A percentile compares a stretch with the other conserved stretches of the same genome.
Evolutionary conservation across 805 yeast genomes (phyloP).

Genomic region (Hanseniaspora mollemarum): DNA sequence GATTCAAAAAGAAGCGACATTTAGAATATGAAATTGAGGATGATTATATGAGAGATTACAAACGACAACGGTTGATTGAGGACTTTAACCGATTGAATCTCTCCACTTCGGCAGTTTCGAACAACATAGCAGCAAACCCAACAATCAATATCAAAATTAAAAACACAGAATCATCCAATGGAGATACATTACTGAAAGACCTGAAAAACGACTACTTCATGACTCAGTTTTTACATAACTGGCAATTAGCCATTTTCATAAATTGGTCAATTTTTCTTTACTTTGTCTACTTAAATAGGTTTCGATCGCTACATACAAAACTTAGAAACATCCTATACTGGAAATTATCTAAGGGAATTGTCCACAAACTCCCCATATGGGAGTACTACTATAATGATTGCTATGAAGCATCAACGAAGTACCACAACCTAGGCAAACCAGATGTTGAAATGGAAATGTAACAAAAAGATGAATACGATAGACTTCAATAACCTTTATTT

Average conservation of each 20-base stretch:
- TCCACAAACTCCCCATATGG: neutral
- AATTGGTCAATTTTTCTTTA: constrained; percentile 5
- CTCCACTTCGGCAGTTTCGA: neutral
- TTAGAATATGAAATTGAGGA: neutral
- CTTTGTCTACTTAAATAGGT: neutral
- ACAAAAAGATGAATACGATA: constrained; percentile 9
- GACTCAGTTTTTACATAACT: neutral
- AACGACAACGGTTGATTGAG: neutral
- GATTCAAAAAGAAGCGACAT: constrained; percentile 5
- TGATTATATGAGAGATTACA: neutral
- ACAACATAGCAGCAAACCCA: neutral
- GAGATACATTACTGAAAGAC: neutral
- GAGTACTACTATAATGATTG: constrained; percentile 4
- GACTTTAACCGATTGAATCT: neutral
- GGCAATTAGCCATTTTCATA: neutral
- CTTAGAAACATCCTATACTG: neutral
- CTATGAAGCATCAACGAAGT: neutral
- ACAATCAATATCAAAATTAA: neutral
- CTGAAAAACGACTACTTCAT: neutral
- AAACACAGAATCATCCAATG: neutral
- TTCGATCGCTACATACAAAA: neutral
- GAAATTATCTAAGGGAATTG: neutral
- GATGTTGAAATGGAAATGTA: constrained; percentile 15
- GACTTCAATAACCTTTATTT: too few species aligned
- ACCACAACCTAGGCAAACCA: neutral